Evolutionary conservation across 371 early-diverging fungal genomes (phyloP).

Genomic region (Aphelidium insulamus): DNA sequence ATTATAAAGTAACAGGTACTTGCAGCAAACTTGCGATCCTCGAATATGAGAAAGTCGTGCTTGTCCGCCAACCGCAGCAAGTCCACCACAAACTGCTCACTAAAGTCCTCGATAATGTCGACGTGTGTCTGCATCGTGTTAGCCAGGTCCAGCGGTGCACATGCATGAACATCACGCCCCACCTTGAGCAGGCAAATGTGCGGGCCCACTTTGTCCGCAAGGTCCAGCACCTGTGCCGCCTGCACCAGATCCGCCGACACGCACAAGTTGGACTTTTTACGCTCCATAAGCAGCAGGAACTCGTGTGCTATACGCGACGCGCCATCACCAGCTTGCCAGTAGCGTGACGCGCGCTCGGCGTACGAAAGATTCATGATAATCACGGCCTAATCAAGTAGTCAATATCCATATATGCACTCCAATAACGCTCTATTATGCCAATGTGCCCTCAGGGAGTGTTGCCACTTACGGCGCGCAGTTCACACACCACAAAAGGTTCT

Average conservation of each 20-base stretch:
- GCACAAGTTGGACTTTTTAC: slow-evolving; percentile 73
- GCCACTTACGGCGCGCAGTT: no score
- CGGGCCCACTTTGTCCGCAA: slow-evolving; percentile 76
- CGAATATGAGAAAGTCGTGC: slow-evolving; percentile 87
- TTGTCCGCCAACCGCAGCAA: slow-evolving; percentile 50
- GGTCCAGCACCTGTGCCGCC: slow-evolving; percentile 54
- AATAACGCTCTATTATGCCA: no score
- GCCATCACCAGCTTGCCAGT: no score
- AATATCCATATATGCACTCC: no score
- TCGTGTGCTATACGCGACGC: no score
- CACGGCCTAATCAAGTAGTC: no score
- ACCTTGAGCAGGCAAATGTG: slow-evolving; percentile 83
- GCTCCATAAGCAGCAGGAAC: slow-evolving; percentile 63
- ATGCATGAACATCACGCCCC: neutral
- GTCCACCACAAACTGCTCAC: slow-evolving; percentile 36
- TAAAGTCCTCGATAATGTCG: slow-evolving; percentile 83
- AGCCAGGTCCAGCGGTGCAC: neutral
- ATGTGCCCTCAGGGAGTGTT: no score
- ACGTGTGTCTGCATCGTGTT: slow-evolving; percentile 51
- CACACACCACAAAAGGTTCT: no score
- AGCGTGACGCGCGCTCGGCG: no score
- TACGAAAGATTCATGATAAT: no score
- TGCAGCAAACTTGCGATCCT: slow-evolving; percentile 94
- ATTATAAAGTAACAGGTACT: slow-evolving; percentile 9
- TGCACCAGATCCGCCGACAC: slow-evolving; percentile 74